Evolutionary conservation across 129 eudicot genomes (phyloP).

Genomic region (Logfia minima): DNA sequence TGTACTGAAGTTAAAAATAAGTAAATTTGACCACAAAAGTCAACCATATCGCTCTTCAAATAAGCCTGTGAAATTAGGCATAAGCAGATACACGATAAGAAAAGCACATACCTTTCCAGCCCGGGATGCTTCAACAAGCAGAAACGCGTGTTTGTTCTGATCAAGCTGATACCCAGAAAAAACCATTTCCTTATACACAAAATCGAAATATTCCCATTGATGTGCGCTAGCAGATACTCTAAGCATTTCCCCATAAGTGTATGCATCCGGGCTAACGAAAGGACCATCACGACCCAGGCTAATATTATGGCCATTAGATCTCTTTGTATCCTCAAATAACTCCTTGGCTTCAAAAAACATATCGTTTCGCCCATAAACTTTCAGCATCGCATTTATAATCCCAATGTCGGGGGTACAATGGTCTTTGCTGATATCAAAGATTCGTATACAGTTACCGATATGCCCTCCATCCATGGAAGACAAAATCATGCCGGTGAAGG

Average conservation of each 20-base stretch:
- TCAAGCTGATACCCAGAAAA: constrained; percentile 72
- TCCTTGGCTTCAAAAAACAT: constrained; percentile 82
- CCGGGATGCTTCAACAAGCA: constrained; percentile 81
- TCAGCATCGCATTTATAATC: constrained; percentile 76
- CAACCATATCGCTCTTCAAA: neutral
- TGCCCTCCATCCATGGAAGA: constrained; percentile 86
- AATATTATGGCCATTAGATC: constrained; percentile 37
- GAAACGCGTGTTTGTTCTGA: constrained; percentile 47
- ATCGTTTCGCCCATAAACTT: constrained; percentile 79
- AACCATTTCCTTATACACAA: constrained; percentile 83
- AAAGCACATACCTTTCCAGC: constrained; percentile 75
- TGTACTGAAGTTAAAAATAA: neutral
- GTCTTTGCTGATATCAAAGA: constrained; percentile 57
- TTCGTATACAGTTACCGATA: constrained; percentile 56
- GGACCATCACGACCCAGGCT: constrained; percentile 35
- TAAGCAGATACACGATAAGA: neutral
- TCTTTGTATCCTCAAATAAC: constrained; percentile 63
- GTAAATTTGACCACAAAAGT: neutral
- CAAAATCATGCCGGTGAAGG: constrained; percentile 88
- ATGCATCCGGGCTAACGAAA: constrained; percentile 35
- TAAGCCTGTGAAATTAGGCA: neutral
- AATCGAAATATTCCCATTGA: constrained; percentile 96
- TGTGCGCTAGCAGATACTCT: constrained; percentile 75
- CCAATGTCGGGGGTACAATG: constrained; percentile 70
- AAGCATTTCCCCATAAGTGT: constrained; percentile 63